phyloP scores from a whole-genome alignment of 2,329 filamentous ascomycete species.

The Aureobasidium sp. region DNA sequence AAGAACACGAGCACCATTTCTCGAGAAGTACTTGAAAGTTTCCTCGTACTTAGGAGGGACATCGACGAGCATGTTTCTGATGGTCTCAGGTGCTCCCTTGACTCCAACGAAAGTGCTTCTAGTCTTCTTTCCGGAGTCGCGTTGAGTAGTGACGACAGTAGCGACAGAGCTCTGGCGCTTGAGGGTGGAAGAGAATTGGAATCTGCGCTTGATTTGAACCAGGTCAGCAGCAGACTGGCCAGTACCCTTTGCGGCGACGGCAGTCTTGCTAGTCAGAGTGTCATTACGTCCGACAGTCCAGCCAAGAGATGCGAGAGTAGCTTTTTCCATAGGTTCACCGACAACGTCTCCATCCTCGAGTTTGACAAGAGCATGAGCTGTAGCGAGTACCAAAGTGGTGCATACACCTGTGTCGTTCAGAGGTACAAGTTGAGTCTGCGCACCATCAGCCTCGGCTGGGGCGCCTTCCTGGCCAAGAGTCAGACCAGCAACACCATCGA shows the following conservation, averaged over 20 bases:
- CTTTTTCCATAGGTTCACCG: constrained; percentile 98
- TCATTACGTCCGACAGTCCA: constrained; percentile 93
- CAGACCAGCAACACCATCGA: constrained; percentile 91
- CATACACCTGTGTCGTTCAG: constrained; percentile 66
- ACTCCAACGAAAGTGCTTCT: constrained; percentile 89
- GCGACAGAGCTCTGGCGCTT: constrained; percentile 96
- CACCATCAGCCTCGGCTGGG: constrained; percentile 64
- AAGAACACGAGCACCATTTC: constrained; percentile 89
- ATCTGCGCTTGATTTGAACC: constrained; percentile 91
- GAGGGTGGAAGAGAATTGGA: constrained; percentile 94
- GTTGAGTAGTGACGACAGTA: constrained; percentile 66
- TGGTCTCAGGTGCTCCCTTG: constrained; percentile 96
- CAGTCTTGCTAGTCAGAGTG: constrained; percentile 62
- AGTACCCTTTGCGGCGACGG: constrained; percentile 39
- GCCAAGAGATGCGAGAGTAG: constrained; percentile 78
- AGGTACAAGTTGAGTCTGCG: constrained; percentile 69
- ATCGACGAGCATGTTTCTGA: constrained; percentile 81
- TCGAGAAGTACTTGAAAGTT: constrained; percentile 96
- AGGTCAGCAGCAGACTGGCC: constrained; percentile 53
- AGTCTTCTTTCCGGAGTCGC: constrained; percentile 64
- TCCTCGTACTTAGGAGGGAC: constrained; percentile 88
- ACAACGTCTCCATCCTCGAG: constrained; percentile 96
- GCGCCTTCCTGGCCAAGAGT: constrained; percentile 62
- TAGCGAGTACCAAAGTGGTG: constrained; percentile 88
- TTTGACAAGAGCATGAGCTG: constrained; percentile 90